phyloP scores from a whole-genome alignment of 345 rosid genomes.

The Cochlearia excelsa region DNA sequence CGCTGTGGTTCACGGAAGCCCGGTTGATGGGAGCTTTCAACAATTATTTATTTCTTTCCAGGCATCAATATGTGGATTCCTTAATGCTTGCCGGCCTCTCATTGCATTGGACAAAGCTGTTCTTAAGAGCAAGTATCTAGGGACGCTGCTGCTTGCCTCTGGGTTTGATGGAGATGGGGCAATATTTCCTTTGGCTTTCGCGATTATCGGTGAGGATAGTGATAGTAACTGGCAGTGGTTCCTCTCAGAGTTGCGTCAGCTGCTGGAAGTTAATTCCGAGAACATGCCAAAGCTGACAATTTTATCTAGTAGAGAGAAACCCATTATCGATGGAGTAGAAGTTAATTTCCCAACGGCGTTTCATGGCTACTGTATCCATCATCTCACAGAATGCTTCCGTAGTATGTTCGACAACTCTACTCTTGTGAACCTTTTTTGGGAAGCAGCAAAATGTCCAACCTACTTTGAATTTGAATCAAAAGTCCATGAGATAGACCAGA shows the following conservation, averaged over 20 bases:
- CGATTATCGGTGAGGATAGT: conserved; percentile 74
- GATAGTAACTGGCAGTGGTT: conserved; percentile 98
- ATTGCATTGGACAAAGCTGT: conserved; percentile 74
- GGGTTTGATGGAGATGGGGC: conserved; percentile 96
- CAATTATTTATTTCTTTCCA: conserved; percentile 88
- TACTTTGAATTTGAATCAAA: conserved; percentile 70
- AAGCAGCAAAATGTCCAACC: conserved; percentile 82
- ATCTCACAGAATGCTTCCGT: conserved; percentile 70
- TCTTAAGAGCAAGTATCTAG: conserved; percentile 82
- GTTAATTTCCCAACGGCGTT: conserved; percentile 88
- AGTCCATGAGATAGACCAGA: conserved; percentile 68
- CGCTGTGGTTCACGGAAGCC: conserved; percentile 76
- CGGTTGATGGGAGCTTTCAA: conserved; percentile 71
- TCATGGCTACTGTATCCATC: conserved; percentile 90
- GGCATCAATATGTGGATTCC: conserved; percentile 91
- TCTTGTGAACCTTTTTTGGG: conserved; percentile 88
- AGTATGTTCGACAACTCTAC: conserved; percentile 69
- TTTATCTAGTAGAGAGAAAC: conserved; percentile 68
- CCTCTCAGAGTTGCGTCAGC: conserved; percentile 78
- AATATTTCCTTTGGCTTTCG: conserved; percentile 86
- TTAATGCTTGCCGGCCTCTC: conserved; percentile 86
- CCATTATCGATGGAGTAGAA: conserved; percentile 80
- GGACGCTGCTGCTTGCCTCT: conserved; percentile 87
- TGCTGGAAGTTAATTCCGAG: conserved; percentile 78
- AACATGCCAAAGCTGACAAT: conserved; percentile 96